Percentiles rank a stretch among this genome's conserved stretches.
Conservation (phyloP, 352 stramenopile genomes). For the Phytophthora sojae region DNA sequence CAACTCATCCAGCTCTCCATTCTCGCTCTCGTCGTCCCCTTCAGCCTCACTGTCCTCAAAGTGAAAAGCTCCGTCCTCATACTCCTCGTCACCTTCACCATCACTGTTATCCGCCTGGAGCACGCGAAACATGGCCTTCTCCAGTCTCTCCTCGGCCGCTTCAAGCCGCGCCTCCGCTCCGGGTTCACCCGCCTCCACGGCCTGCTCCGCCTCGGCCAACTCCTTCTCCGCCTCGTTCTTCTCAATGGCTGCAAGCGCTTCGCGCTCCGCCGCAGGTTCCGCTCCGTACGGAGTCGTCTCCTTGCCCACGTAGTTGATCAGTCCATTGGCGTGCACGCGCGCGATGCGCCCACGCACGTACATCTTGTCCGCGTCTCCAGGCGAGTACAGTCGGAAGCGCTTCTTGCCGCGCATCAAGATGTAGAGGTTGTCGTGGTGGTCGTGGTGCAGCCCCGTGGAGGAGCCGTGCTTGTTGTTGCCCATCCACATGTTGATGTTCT, state of each 20-base stretch:
- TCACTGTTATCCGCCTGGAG: constrained; percentile 70
- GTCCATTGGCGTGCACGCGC: constrained; percentile 94
- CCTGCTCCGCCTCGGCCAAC: constrained; percentile 63
- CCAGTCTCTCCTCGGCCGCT: constrained; percentile 65
- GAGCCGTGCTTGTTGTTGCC: constrained; percentile 86
- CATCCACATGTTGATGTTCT: constrained; percentile 98
- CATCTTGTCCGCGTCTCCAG: constrained; percentile 90
- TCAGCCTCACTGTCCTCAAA: constrained; percentile 74
- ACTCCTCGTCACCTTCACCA: constrained; percentile 50
- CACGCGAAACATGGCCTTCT: constrained; percentile 80
- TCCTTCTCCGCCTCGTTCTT: constrained; percentile 71
- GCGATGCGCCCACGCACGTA: constrained; percentile 89
- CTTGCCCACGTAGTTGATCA: constrained; percentile 95
- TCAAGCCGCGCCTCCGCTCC: constrained; percentile 60
- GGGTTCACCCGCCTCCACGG: constrained; percentile 51
- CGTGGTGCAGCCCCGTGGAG: constrained; percentile 96
- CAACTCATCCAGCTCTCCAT: constrained; percentile 60
- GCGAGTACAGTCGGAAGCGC: constrained; percentile 94
- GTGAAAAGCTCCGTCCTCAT: constrained; percentile 57
- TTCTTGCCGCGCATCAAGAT: constrained; percentile 95
- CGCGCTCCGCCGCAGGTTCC: constrained; percentile 63
- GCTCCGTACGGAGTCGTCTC: constrained; percentile 83
- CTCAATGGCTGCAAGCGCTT: constrained; percentile 66
- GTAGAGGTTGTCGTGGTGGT: constrained; percentile 99
- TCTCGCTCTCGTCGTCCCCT: constrained; percentile 53